Base-by-base conservation (phyloP, 2,329 filamentous ascomycete species). In the Calonectria honghensis region DNA sequence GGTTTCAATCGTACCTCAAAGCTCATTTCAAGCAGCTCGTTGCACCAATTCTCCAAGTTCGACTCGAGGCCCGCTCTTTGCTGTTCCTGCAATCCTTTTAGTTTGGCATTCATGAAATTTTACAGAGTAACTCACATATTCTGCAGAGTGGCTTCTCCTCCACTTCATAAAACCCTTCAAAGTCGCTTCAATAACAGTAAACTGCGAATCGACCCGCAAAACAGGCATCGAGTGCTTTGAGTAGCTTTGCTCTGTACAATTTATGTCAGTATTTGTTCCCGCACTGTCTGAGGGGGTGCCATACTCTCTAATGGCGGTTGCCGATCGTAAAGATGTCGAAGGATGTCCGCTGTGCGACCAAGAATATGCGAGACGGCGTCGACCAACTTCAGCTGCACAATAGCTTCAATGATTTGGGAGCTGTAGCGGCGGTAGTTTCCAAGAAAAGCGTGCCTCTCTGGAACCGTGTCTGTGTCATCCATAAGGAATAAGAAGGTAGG, bases 391-490 rank as follows among this genome's bases (percentile, higher is more conserved):
- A 94, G 91, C 77, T 94, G 91, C 29, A 97, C 95, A 76, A 98
- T 95, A 20, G 91, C 91, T 85, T 98, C 96, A 70, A 99, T 95
- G 32, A 98, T 91, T 74, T 95, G 93, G 4, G 93, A 93, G 83
- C 96, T 97, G 81, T 98, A 98, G 73, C 97, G 91, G 50, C 97
- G 91, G 84, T 99, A 99, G 82, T 99, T 98, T 5, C 96, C 96
- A 14, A 98, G 90, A 83, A 99, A 99, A 1, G 96, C 95, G 85
- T 99, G 97, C 31, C 96, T 91, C 83, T 99, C 97, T 0, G 97
- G 97, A 27, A 96, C 89, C 0, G 96, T 98, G 81, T 99, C 97
- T 71, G 98, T 97, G 82, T 99, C 97, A 81, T 98, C 96, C 80
- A 96, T 90, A 1, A 99, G 89, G 78, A 98, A 97, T 14, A 95